Percentiles rank a stretch among this genome's conserved stretches.
Evolutionary conservation across 768 basidiomycete species (phyloP).

Genomic region (Lactarius akahatsu): DNA sequence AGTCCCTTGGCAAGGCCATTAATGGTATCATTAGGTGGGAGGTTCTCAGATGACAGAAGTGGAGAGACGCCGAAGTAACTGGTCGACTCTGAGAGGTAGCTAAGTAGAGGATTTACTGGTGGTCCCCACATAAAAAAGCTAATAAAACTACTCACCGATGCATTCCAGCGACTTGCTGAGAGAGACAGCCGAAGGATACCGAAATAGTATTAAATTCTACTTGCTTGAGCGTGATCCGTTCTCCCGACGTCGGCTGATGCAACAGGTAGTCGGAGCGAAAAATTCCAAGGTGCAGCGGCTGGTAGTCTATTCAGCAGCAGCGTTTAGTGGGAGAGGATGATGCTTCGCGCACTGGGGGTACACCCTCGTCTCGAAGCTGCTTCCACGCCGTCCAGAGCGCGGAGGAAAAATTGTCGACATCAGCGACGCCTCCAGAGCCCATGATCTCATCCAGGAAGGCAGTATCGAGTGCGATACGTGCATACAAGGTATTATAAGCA

Average conservation of each 20-base stretch:
- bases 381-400: constrained; percentile 88
- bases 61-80: constrained; percentile 64
- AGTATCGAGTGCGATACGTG: constrained; percentile 74
- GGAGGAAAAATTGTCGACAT: constrained; percentile 84
- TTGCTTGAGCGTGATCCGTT: constrained; percentile 67
- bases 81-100: constrained; percentile 66
- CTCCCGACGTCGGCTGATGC: constrained; percentile 48
- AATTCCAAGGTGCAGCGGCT: constrained; percentile 86
- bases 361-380: constrained; percentile 60
- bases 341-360: constrained; percentile 48
- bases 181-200: constrained; percentile 82
- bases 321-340: background rate
- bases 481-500: constrained; percentile 82
- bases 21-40: constrained; percentile 74
- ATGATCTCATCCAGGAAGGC: constrained; percentile 81
- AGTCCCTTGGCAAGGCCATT: constrained; percentile 72
- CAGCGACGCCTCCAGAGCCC: constrained; percentile 75
- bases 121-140: background rate
- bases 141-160: constrained; percentile 59
- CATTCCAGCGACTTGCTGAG: constrained; percentile 61
- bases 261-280: constrained; percentile 95
- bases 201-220: constrained; percentile 99
- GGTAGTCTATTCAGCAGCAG: constrained; percentile 33
- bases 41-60: constrained; percentile 49
- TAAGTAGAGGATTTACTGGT: constrained; percentile 33